Base-by-base conservation (phyloP, 805 yeast species). In the Candida nanaspora region DNA sequence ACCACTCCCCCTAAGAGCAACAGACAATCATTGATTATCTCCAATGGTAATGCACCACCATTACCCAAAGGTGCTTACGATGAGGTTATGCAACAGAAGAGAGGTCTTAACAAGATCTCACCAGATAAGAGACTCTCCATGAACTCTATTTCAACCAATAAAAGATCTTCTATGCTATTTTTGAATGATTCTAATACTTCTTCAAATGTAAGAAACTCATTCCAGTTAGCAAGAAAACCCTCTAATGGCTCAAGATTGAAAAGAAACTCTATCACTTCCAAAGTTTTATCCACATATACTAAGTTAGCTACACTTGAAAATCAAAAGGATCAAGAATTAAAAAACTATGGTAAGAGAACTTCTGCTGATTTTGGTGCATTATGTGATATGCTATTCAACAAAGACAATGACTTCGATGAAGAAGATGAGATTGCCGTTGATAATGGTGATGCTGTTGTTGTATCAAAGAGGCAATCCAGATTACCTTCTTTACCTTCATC, bases 311-410 rank as follows among this genome's bases (percentile, higher is more conserved):
- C 70, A 35, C 42, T 50, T 27, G 64, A 60, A 15, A 82, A 78
- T 42, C 69, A 73, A 33, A 83, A 78, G 45, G 76, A 86, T 78
- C 83, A 78, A 50, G 74, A 74, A 50, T 74, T 82, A 59, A 85
- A 81, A 51, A 78, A 74, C 51, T 86, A 79, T 56, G 80, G 87
- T 6, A 81, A 76, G 60, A 70, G 93, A 59, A 81, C 89, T 2
- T 78, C 86, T 29, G 79, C 86, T 14, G 84, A 83, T 46, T 83
- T 83, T 66, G 93, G 88, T 11, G 74, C 83, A 2, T 65, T 83
- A 33, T 81, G 87, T 66, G 91, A 83, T 62, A 79, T 76, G 59
- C 76, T 83, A 43, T 83, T 83, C 66, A 82, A 76, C 51, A 83
- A 81, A 57, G 88, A 81, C 52, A 73, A 71, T 23, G 27, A 19